phyloP scores from a whole-genome alignment of 1,284 basidiomycete species.

The Inonotus obliquus region DNA sequence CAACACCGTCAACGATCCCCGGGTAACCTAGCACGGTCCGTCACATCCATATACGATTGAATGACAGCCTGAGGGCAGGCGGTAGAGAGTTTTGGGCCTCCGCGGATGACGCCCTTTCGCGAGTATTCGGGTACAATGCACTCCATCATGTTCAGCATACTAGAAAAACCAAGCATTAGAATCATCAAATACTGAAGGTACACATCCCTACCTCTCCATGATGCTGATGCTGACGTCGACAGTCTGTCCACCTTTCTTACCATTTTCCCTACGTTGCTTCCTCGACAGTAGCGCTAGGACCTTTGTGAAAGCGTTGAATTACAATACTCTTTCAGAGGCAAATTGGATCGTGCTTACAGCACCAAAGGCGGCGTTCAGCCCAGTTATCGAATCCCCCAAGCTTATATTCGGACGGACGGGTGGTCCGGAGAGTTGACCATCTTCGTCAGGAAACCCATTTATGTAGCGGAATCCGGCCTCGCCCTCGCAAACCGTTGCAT shows the following conservation, averaged over 20 bases:
- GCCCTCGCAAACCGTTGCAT: constrained; percentile 69
- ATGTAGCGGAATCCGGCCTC: constrained; percentile 70
- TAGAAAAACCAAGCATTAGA: too few species aligned
- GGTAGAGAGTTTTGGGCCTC: constrained; percentile 66
- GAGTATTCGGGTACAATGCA: constrained; percentile 73
- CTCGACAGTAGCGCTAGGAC: constrained; percentile 69
- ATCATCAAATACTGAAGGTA: neutral
- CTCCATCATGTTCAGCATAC: constrained; percentile 51
- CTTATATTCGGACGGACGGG: constrained; percentile 69
- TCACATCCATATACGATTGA: too few species aligned
- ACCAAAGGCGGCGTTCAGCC: constrained; percentile 67
- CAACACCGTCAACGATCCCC: too few species aligned
- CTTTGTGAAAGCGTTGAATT: constrained; percentile 25
- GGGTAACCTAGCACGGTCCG: too few species aligned
- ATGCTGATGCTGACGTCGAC: constrained; percentile 76
- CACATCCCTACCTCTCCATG: constrained; percentile 51
- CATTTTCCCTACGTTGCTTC: constrained; percentile 34
- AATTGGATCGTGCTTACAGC: constrained; percentile 39
- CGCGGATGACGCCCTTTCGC: constrained; percentile 60
- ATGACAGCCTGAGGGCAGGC: too few species aligned
- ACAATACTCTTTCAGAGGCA: neutral
- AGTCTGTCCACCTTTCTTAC: constrained; percentile 42
- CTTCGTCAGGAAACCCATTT: constrained; percentile 57
- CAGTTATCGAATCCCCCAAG: constrained; percentile 65
- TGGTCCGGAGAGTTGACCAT: constrained; percentile 50